These are phyloP conservation scores for Hyphopichia khmerensis DNA, from an alignment of 1,139 yeast genomes.

Conservation along the genomic window DNA sequence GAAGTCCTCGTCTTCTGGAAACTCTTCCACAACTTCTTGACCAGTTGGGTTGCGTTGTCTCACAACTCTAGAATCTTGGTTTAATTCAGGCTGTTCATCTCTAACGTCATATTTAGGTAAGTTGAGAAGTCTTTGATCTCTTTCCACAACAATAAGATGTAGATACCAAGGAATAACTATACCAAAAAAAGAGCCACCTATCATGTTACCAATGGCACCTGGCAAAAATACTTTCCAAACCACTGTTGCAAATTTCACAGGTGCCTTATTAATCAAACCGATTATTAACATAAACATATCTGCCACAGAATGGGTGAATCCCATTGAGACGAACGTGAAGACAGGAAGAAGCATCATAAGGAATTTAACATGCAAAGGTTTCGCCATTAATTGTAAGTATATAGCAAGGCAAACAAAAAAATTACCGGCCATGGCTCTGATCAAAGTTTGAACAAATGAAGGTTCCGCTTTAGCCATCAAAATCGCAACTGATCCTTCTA, in stretches of 20 bases:
- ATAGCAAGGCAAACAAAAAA: slow-evolving; percentile 74
- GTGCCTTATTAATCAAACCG: slow-evolving; percentile 66
- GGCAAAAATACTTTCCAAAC: slow-evolving; percentile 74
- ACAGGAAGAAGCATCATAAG: slow-evolving; percentile 65
- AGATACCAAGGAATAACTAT: slow-evolving; percentile 64
- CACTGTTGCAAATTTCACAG: slow-evolving; percentile 57
- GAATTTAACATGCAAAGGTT: slow-evolving; percentile 76
- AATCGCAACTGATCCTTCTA: slow-evolving; percentile 46
- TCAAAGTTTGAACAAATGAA: slow-evolving; percentile 56
- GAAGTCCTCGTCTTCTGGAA: slow-evolving; percentile 1
- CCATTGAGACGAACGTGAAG: slow-evolving; percentile 70
- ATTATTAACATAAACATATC: slow-evolving; percentile 69
- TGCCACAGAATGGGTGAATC: slow-evolving; percentile 78
- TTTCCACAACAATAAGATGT: slow-evolving; percentile 68
- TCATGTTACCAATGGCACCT: slow-evolving; percentile 64
- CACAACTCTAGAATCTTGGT: slow-evolving; percentile 74
- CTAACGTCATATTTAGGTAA: slow-evolving; percentile 67
- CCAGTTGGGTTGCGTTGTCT: slow-evolving; percentile 22
- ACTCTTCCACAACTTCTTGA: slow-evolving; percentile 7
- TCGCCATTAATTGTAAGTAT: slow-evolving; percentile 72
- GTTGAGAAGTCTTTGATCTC: slow-evolving; percentile 57
- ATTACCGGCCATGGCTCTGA: slow-evolving; percentile 73
- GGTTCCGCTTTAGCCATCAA: slow-evolving; percentile 46
- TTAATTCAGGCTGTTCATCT: slow-evolving; percentile 78
- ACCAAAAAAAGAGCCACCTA: slow-evolving; percentile 70